Evolutionary conservation across 306 rosid species (phyloP).

Genomic region (Castanopsis chinensis): DNA sequence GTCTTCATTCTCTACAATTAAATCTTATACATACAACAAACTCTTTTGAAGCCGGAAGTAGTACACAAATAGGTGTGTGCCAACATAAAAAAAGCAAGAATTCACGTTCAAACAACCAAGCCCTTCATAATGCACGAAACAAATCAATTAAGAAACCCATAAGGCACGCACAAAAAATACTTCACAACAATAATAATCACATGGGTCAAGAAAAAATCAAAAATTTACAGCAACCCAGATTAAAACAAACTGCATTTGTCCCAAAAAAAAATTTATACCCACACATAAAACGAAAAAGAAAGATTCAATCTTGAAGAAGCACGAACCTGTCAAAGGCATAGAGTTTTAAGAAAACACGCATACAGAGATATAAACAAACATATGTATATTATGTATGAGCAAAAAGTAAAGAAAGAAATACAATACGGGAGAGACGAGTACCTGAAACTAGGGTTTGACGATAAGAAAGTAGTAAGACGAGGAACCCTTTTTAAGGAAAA

Average conservation of each 20-base stretch:
- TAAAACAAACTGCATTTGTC: background rate
- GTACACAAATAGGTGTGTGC: background rate
- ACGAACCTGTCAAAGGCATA: background rate
- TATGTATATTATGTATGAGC: too few relatives aligned
- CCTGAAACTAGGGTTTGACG: slow-evolving; percentile 32
- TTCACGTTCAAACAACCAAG: background rate
- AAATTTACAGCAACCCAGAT: background rate
- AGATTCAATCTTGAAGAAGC: background rate
- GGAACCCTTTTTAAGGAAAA: background rate
- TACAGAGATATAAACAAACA: background rate
- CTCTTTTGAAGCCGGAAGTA: background rate
- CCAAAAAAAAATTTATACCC: background rate
- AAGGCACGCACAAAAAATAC: background rate
- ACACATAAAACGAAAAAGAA: background rate
- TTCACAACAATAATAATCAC: background rate
- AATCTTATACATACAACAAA: background rate
- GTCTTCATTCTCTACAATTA: background rate
- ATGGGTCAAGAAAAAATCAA: background rate
- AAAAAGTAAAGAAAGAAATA: background rate
- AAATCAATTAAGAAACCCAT: background rate
- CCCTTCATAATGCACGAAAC: background rate
- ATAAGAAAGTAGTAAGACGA: background rate
- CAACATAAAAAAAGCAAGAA: background rate
- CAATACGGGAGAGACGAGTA: background rate
- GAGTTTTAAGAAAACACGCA: background rate